Base-by-base conservation (phyloP, 805 yeast species). In the Limtongia smithiae region DNA sequence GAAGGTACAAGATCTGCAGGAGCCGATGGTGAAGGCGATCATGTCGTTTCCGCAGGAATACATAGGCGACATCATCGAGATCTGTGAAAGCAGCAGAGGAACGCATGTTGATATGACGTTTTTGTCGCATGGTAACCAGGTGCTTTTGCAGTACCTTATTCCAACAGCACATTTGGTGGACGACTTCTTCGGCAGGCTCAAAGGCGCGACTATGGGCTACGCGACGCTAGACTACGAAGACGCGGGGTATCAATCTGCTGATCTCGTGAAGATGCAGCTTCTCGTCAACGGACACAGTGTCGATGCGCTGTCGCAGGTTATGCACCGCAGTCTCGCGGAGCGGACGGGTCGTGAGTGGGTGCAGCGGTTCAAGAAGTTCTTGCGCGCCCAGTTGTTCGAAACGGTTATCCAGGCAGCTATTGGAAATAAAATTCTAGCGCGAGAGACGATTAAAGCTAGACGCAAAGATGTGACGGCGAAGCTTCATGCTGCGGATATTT, bases 151-250 rank as follows among this genome's bases (percentile, higher is more conserved):
- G 60, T 93, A 89, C 66, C 79, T 81, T 50, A 68, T 91, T 4
- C 97, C 98, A 1, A 74, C 93, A 44, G 84, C 95, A 0, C 94
- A 88, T 62, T 70, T 91, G 31, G 96, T 93, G 4, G 97, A 91
- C 63, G 96, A 93, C 68, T 91, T 91, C 65, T 90, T 93, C 67
- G 97, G 97, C 1, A 87, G 85, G 64, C 73, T 91, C 50, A 91
- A 91, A 65, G 90, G 96, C 1, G 76, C 81, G 1, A 87, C 97
- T 0, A 80, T 81, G 62, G 98, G 98, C 0, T 91, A 86, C 68
- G 97, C 96, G 0, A 86, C 96, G 0, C 72, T 91, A 45, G 97
- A 91, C 68, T 91, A 91, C 62, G 97, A 93, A 60, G 97, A 91
- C 63, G 81, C 84, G 3, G 98, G 97, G 0, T 91, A 89, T 68